Base-by-base conservation (phyloP, 208 protist genomes). In the Sergeia podlipaevii region DNA sequence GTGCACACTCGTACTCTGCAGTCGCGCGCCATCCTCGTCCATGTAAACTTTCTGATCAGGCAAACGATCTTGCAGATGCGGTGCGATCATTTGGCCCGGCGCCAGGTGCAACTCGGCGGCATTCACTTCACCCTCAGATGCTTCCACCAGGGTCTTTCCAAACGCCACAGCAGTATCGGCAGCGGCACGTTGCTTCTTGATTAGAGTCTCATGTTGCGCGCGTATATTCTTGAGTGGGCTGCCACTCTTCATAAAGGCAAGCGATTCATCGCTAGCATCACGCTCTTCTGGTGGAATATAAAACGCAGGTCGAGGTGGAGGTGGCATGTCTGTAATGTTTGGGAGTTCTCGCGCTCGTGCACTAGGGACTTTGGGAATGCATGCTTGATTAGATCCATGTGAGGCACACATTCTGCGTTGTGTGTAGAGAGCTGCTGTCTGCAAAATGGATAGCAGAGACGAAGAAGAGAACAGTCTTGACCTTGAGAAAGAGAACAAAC, bases 241-340 rank as follows among this genome's bases (percentile, higher is more conserved):
- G 17, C 65, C 64, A 10, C 57, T 45, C 30, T 61, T 69, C 45
- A 92, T 49, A 65, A 91, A 92, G 1, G 45, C 47, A 0, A 95
- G 65, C 5, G 81, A 92, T 28, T 77, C 73, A 48, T 91, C 88
- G 17, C 59, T 41, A 0, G 73, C 43, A 44, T 76, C 61, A 17
- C 88, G 80, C 67, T 89, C 38, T 47, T 74, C 74, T 0, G 82
- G 81, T 6, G 88, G 84, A 4, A 89, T 70, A 60, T 95, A 95
- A 37, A 59, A 70, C 10, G 77, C 71, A 1, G 87, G 80, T 0
- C 72, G 74, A 0, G 87, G 87, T 11, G 80, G 80, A 18, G 42
- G 49, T 3, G 78, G 73, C 1, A 52, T 66, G 39, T 83, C 74
- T 13, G 67, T 61, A 32, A 74, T 67, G 2, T 38, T 11, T 11